A percentile compares a stretch with the other conserved stretches of the same genome.
Evolutionary conservation across 1,284 basidiomycete genomes (phyloP).

Genomic region (Kwoniella shivajii): DNA sequence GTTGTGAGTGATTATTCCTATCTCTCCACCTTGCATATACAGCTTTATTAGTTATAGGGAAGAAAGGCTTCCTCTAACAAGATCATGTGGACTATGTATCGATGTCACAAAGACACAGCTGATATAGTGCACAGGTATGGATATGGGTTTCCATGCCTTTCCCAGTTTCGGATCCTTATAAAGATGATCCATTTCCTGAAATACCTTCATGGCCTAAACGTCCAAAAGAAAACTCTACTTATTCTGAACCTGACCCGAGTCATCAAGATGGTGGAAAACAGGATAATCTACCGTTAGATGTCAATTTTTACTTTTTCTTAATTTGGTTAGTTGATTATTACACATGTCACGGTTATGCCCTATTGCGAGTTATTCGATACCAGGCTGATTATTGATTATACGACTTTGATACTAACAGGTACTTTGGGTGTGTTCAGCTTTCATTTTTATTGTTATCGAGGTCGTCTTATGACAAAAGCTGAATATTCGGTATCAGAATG

Average conservation of each 20-base stretch:
- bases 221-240: conserved; percentile 17
- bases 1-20: too few relatives aligned
- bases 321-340: conserved; percentile 41
- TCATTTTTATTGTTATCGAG: background rate
- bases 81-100: too few relatives aligned
- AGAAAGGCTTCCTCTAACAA: too few relatives aligned
- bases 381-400: conserved; percentile 4
- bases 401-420: too few relatives aligned
- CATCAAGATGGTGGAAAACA: conserved; percentile 10
- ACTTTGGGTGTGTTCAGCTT: conserved; percentile 40
- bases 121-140: conserved; percentile 51
- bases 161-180: conserved; percentile 57
- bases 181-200: conserved; percentile 49
- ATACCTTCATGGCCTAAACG: conserved; percentile 47
- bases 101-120: too few relatives aligned
- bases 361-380: background rate
- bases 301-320: conserved; percentile 59
- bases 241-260: background rate
- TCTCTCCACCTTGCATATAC: too few relatives aligned
- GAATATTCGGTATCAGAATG: conserved; percentile 40
- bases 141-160: conserved; percentile 61
- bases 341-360: background rate
- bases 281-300: conserved; percentile 50
- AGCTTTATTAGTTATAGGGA: too few relatives aligned
- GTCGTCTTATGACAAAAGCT: background rate